Evolutionary conservation across 768 basidiomycete genomes (phyloP), one percentile per base, ranked within the genome.

Genomic region (Rhizopogon vinicolor): DNA sequence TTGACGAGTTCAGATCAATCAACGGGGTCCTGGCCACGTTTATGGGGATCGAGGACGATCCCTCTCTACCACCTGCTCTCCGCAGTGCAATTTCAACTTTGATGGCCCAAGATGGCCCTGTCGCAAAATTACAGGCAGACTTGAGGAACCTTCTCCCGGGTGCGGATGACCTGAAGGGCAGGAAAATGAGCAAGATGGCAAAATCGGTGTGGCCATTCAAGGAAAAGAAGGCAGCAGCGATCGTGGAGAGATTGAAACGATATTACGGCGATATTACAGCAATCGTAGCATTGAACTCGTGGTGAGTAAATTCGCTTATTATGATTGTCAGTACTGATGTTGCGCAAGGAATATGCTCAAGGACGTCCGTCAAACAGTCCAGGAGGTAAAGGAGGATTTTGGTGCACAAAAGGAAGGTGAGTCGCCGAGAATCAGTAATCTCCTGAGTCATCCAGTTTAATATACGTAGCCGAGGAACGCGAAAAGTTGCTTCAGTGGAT

Each of bases 131-230:
- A n/a, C 19, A 55, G 1, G 25, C 5, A n/a, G 19, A 29, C 16
- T 18, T 55, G 14, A 41, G 42, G 28, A 35, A 33, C 1, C 19
- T 55, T 28, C 29, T 51, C 5, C 48, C 50, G 1, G 25, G 3
- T 25, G 25, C 25, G 4, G 33, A 10, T 4, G 29, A 29, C 3
- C 39, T 16, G 3, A 14, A 8, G 29, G 44, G 44, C 4, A 43
- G 28, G 22, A 22, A 25, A 9, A 28, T 52, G 41, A 16, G 28
- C 7, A 22, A 0, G 16, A 19, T 2, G 7, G 7, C 19, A 4
- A 52, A 2, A 42, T 13, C 43, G 33, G 16, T 1, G 14, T 55
- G 54, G 54, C 54, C 54, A 2, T 55, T 52, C 40, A 55, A 55
- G 14, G 40, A 55, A 51, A 51, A 42, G 39, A 16, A 37, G 35